Conservation (phyloP, 768 basidiomycete species). For the Amanita pallidorosea region DNA sequence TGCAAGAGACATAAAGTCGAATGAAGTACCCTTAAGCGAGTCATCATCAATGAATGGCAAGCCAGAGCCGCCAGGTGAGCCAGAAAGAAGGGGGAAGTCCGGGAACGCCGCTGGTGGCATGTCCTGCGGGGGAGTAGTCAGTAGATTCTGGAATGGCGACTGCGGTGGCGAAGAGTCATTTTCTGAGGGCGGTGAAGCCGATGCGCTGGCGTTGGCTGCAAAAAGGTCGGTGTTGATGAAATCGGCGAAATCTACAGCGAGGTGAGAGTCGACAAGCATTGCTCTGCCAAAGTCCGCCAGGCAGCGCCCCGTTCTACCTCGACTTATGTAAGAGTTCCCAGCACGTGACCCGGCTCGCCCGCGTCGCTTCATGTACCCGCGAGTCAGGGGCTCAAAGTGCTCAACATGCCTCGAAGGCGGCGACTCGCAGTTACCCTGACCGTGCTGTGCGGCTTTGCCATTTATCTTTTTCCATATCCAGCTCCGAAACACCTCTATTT, state of each 20-base stretch:
- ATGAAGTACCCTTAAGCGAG: conserved; percentile 17
- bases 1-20: conserved; percentile 9
- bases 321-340: not conserved
- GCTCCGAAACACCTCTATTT: conserved; percentile 6
- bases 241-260: conserved; percentile 39
- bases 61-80: not conserved
- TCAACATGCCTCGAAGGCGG: not conserved
- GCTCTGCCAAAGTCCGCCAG: not conserved
- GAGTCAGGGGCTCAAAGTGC: not conserved
- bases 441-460: not conserved
- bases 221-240: conserved; percentile 60
- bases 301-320: not conserved
- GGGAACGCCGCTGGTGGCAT: conserved; percentile 23
- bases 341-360: not conserved
- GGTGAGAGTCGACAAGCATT: conserved; percentile 32
- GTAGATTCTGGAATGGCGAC: conserved; percentile 29
- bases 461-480: not conserved
- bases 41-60: conserved; percentile 39
- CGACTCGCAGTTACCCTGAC: not conserved
- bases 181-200: conserved; percentile 19
- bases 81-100: conserved; percentile 18
- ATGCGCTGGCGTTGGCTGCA: conserved; percentile 15
- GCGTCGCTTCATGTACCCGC: not conserved
- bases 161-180: conserved; percentile 35
- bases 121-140: conserved; percentile 34